Evolutionary conservation across 331 rosid species (phyloP).

Genomic region (Malus hybrid): DNA sequence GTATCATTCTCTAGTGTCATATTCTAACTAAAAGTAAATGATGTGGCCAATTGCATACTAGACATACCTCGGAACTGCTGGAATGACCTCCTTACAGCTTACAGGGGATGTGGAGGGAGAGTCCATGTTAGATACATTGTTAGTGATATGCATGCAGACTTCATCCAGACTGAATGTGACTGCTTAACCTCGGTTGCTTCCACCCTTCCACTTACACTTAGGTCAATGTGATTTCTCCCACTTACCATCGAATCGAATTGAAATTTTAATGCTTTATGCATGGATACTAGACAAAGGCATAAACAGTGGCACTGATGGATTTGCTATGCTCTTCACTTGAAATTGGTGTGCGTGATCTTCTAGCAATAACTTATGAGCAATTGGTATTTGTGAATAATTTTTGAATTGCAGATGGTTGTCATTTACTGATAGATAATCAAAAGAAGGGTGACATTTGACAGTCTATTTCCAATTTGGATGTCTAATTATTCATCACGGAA

Average conservation of each 20-base stretch:
- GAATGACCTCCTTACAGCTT: no score
- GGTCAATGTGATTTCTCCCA: background rate
- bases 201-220: background rate
- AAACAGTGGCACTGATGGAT: background rate
- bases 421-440: constrained; percentile 22
- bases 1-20: no score
- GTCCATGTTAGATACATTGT: background rate
- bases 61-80: background rate
- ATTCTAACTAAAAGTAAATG: background rate
- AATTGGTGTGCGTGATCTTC: no score
- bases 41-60: background rate
- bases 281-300: background rate
- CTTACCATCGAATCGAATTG: background rate
- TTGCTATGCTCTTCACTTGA: background rate
- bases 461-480: background rate
- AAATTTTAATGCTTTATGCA: background rate
- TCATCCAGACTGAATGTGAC: background rate
- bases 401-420: constrained; percentile 58
- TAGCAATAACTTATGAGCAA: background rate
- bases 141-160: background rate
- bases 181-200: background rate
- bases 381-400: background rate
- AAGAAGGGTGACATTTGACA: background rate
- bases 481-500: background rate
- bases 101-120: no score